phyloP scores from a whole-genome alignment of 2,329 filamentous ascomycete genomes.

The Trichoderma gracile region DNA sequence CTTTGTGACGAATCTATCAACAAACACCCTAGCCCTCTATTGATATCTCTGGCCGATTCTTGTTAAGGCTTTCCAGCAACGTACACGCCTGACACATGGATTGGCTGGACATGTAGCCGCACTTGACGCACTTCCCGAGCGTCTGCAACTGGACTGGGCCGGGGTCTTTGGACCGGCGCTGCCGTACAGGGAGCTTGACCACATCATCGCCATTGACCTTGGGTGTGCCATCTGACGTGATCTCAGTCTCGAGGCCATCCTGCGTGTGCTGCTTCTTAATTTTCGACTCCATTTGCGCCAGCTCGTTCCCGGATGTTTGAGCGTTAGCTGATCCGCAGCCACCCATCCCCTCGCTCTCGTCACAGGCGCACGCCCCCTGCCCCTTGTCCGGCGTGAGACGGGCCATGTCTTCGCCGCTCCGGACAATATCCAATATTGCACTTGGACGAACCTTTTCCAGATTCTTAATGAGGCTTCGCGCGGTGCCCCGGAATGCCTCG shows the following conservation, averaged over 20 bases:
- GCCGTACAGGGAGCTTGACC: slow-evolving; percentile 41
- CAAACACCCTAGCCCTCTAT: slow-evolving; percentile 43
- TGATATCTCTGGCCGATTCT: slow-evolving; percentile 63
- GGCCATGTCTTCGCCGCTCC: slow-evolving; percentile 95
- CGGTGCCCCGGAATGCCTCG: slow-evolving; percentile 92
- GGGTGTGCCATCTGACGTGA: slow-evolving; percentile 32
- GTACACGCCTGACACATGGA: slow-evolving; percentile 91
- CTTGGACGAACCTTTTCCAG: slow-evolving; percentile 90
- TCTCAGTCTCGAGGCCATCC: slow-evolving; percentile 38
- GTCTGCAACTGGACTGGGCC: slow-evolving; percentile 60
- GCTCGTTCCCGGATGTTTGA: slow-evolving; percentile 68
- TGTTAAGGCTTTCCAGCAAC: slow-evolving; percentile 87
- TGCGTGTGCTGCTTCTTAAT: slow-evolving; percentile 31
- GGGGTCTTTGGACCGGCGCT: slow-evolving; percentile 34
- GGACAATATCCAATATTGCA: slow-evolving; percentile 90
- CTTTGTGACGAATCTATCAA: slow-evolving; percentile 4
- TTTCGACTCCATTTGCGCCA: slow-evolving; percentile 74
- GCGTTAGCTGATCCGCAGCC: slow-evolving; percentile 72
- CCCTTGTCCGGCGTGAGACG: slow-evolving; percentile 56
- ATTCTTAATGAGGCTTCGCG: slow-evolving; percentile 89
- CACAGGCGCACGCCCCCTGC: slow-evolving; percentile 40
- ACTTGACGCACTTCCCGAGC: slow-evolving; percentile 80
- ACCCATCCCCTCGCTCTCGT: slow-evolving; percentile 49
- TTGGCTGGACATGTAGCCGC: slow-evolving; percentile 95
- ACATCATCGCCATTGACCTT: slow-evolving; percentile 33